Base-by-base conservation (phyloP, 2,329 filamentous ascomycete genomes). In the Cadophora luteo-olivacea region DNA sequence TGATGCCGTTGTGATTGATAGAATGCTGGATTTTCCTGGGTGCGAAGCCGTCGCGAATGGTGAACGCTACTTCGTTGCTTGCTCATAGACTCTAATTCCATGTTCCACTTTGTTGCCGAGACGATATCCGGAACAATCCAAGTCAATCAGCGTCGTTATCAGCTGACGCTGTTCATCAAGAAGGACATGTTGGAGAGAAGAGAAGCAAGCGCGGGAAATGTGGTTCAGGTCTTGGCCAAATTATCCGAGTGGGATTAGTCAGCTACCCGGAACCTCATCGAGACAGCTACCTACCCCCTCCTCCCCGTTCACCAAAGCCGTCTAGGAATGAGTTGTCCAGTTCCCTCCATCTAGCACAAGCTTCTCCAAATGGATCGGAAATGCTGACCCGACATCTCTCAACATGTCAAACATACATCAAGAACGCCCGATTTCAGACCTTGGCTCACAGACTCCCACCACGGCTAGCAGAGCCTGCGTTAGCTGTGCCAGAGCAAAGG, bases 401-500 rank as follows among this genome's bases (percentile, higher is more conserved):
- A 33, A 33, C 7, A n/a, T 9, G 16, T 9, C 29, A n/a, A 45
- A 38, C 36, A 61, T 33, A 9, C 57, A 38, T 25, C 33, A 45
- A 16, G 36, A 29, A 51, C 33, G 25, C 29, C 12, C 33, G 19
- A 19, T 3, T 33, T 22, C 48, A 5, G 45, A 52, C 6, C 29
- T 33, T n/a, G 25, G 45, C 19, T 33, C 45, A 36, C 45, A 63
- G 19, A 9, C 7, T 6, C 33, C 48, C 12, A 12, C 41, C 9
- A 57, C 68, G 41, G 68, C 70, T 6, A n/a, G 41, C 14, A 57
- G 68, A 49, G 68, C 70, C 22, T 72, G 69, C 45, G 33, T 61
- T 4, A 70, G 52, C 38, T 72, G 70, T 66, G 66, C 67, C 24
- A 52, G 69, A 38, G 70, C 70, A 19, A 72, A 72, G 48, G 68